Percentiles rank a stretch among this genome's conserved stretches.
phyloP scores from a whole-genome alignment of 129 eudicot genomes.

The Glebionis coronaria region DNA sequence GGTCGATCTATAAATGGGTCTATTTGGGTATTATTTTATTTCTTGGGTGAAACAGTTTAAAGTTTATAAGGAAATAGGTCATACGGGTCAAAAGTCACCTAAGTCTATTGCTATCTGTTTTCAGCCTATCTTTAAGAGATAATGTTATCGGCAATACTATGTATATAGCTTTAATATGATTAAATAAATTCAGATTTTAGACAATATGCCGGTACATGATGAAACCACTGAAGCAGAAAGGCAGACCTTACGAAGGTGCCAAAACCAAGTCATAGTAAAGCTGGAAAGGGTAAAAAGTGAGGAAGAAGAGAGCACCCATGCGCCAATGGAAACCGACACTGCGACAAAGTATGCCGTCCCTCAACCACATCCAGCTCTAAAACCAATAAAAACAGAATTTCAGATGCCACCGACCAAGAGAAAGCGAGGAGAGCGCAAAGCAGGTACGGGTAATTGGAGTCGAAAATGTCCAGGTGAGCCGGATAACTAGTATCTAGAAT shows the following conservation, averaged over 20 bases:
- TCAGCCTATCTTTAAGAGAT: background rate
- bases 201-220: conserved; percentile 50
- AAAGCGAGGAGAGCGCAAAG: conserved; percentile 91
- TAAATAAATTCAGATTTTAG: conserved; percentile 58
- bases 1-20: background rate
- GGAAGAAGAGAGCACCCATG: conserved; percentile 39
- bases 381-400: conserved; percentile 41
- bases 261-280: conserved; percentile 31
- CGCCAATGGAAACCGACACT: conserved; percentile 31
- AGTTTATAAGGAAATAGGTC: background rate
- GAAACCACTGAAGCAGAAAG: conserved; percentile 49
- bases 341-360: conserved; percentile 17
- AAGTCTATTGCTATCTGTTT: background rate
- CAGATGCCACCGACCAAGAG: conserved; percentile 68
- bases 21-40: background rate
- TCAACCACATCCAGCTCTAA: conserved; percentile 48
- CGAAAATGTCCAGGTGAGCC: conserved; percentile 56
- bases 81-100: background rate
- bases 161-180: background rate
- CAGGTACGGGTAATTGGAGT: conserved; percentile 71
- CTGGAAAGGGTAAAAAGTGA: conserved; percentile 37
- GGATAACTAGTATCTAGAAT: conserved; percentile 41
- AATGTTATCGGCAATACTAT: too few species aligned
- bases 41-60: background rate
- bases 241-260: conserved; percentile 20